Percentiles rank a stretch among this genome's conserved stretches.
Conservation (phyloP, 768 basidiomycete genomes). For the Hygrocybe coccinea region DNA sequence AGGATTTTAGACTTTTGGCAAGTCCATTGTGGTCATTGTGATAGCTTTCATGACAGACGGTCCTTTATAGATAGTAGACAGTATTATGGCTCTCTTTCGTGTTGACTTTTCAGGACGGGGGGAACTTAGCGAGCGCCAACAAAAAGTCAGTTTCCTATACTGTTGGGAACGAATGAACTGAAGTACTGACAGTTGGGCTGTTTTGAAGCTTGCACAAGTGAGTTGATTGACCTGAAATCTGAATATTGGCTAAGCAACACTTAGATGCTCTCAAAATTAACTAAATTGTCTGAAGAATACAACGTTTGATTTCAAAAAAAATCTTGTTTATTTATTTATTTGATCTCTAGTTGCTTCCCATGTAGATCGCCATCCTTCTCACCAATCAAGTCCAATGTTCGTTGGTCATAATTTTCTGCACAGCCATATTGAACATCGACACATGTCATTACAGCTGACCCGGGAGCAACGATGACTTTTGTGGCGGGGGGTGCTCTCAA, state of each 20-base stretch:
- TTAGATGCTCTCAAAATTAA: constrained; percentile 86
- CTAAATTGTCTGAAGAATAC: constrained; percentile 88
- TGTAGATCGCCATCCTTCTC: constrained; percentile 75
- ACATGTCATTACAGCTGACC: constrained; percentile 58
- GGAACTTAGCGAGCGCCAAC: constrained; percentile 89
- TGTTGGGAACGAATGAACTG: too few relatives aligned
- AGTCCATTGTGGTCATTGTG: constrained; percentile 6
- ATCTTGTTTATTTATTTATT: background rate
- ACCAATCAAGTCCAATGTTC: constrained; percentile 92
- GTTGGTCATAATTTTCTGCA: constrained; percentile 12
- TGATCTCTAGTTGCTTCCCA: constrained; percentile 15
- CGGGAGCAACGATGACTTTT: constrained; percentile 92
- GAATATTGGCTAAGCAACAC: background rate
- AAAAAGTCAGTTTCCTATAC: constrained; percentile 54
- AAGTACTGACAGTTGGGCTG: background rate
- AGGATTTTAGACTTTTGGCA: constrained; percentile 72
- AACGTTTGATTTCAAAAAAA: constrained; percentile 46
- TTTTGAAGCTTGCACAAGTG: constrained; percentile 74
- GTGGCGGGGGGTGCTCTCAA: constrained; percentile 91
- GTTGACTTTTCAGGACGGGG: constrained; percentile 93
- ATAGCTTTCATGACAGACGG: constrained; percentile 10
- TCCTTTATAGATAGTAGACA: constrained; percentile 74
- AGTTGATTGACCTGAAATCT: background rate
- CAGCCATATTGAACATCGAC: background rate
- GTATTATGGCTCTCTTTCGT: constrained; percentile 95